phyloP scores from a whole-genome alignment of 768 basidiomycete genomes.

The Rhizopogon salebrosus region DNA sequence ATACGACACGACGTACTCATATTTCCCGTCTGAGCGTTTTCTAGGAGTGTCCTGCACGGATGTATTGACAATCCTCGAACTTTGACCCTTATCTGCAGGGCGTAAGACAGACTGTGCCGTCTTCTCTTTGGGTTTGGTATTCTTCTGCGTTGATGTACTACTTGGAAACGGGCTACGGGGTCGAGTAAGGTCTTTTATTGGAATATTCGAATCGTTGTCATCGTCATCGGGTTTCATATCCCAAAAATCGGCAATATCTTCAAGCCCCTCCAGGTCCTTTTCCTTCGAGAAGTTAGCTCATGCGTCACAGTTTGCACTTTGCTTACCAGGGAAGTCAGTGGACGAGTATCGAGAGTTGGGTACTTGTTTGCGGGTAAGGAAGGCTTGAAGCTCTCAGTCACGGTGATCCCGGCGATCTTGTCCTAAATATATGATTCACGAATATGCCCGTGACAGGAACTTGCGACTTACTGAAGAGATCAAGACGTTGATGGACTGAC shows the following conservation, averaged over 20 bases:
- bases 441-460: conserved; percentile 6
- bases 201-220: conserved; percentile 12
- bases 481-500: conserved; percentile 58
- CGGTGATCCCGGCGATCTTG: conserved; percentile 61
- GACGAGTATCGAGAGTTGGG: conserved; percentile 68
- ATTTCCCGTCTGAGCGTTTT: conserved; percentile 58
- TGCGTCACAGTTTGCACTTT: background rate
- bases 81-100: background rate
- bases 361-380: conserved; percentile 47
- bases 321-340: conserved; percentile 52
- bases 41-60: conserved; percentile 13
- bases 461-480: conserved; percentile 51
- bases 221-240: conserved; percentile 32
- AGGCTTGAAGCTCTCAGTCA: conserved; percentile 53
- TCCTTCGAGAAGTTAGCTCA: conserved; percentile 39
- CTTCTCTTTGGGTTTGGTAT: background rate
- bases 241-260: conserved; percentile 70
- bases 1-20: conserved; percentile 37
- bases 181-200: conserved; percentile 33
- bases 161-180: conserved; percentile 2
- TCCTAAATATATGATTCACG: conserved; percentile 45
- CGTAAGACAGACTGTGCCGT: background rate
- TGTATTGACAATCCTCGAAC: background rate
- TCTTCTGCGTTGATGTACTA: background rate
- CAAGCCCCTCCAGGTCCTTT: conserved; percentile 58